These are phyloP conservation scores for Triglochin maritima DNA, from an alignment of 106 monocot genomes.

Conservation along the genomic window DNA sequence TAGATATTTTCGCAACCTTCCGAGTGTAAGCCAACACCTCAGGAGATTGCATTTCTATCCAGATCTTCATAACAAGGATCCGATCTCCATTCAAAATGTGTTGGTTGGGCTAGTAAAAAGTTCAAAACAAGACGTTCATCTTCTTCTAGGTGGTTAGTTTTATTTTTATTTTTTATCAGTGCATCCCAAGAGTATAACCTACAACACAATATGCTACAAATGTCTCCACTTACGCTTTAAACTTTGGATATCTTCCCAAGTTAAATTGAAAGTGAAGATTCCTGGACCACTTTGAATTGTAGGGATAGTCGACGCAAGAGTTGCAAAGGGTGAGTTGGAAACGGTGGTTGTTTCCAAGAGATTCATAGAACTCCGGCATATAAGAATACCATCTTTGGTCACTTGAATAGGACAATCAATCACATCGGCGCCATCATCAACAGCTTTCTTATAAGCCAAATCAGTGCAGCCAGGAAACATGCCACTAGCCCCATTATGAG, in stretches of 20 bases:
- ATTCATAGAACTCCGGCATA: constrained; percentile 14
- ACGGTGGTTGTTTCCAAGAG: constrained; percentile 8
- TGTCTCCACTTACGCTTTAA: constrained; percentile 13
- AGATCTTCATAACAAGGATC: neutral
- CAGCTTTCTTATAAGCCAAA: constrained; percentile 8
- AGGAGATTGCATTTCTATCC: neutral
- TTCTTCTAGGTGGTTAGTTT: neutral
- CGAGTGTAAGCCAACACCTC: too few relatives aligned
- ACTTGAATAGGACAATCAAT: constrained; percentile 12
- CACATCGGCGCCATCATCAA: constrained; percentile 2
- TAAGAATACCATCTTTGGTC: constrained; percentile 7
- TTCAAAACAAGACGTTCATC: neutral
- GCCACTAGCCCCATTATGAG: constrained; percentile 13
- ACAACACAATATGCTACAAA: too few relatives aligned
- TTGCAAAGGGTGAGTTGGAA: neutral
- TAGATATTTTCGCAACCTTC: too few relatives aligned
- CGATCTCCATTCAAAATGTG: neutral
- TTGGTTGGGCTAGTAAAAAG: neutral
- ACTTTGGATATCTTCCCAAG: constrained; percentile 13
- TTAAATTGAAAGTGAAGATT: constrained; percentile 15
- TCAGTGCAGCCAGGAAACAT: constrained; percentile 7
- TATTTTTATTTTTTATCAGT: neutral
- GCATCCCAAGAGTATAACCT: neutral
- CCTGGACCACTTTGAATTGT: constrained; percentile 2
- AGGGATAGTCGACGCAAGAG: constrained; percentile 4